Evolutionary conservation across 2,329 filamentous ascomycete genomes (phyloP).

Genomic region (Knoxdaviesia proteae): DNA sequence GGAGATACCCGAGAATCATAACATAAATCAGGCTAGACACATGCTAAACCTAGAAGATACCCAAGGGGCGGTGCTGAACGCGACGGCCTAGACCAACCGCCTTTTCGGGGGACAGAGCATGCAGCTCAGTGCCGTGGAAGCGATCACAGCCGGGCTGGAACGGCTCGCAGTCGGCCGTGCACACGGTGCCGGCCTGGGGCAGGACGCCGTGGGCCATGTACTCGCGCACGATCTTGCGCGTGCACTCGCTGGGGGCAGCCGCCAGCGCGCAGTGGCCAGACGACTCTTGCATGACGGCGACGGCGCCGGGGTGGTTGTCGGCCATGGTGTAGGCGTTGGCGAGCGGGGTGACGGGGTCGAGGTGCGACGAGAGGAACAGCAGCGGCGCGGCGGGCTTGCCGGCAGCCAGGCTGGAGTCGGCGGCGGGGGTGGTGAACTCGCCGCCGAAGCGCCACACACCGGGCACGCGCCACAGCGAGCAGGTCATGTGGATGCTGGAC

Average conservation of each 20-base stretch:
- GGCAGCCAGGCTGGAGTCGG: conserved; percentile 7
- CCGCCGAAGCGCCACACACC: conserved; percentile 20
- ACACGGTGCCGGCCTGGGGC: conserved; percentile 8
- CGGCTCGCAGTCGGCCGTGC: conserved; percentile 6
- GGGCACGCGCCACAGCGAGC: conserved; percentile 16
- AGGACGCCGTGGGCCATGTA: conserved; percentile 13
- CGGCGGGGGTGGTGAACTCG: conserved; percentile 11
- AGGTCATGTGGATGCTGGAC: conserved; percentile 17
- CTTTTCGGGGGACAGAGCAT: too few relatives aligned
- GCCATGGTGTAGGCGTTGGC: conserved; percentile 14
- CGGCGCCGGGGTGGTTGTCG: conserved; percentile 9
- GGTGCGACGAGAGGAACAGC: conserved; percentile 19
- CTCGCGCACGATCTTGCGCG: conserved; percentile 6
- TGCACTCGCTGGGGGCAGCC: conserved; percentile 7
- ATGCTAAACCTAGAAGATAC: too few relatives aligned
- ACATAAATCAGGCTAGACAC: too few relatives aligned
- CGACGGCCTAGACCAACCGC: too few relatives aligned
- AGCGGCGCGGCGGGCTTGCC: conserved; percentile 19
- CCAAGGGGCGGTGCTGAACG: too few relatives aligned
- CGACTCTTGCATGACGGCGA: conserved; percentile 11
- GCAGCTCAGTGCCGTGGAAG: too few relatives aligned
- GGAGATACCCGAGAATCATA: too few relatives aligned
- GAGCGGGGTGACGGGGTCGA: conserved; percentile 25
- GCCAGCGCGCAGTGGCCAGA: conserved; percentile 10
- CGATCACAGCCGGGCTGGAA: too few relatives aligned